Evolutionary conservation across 352 stramenopile species (phyloP).

Genomic region (Globisporangium apiculatum): DNA sequence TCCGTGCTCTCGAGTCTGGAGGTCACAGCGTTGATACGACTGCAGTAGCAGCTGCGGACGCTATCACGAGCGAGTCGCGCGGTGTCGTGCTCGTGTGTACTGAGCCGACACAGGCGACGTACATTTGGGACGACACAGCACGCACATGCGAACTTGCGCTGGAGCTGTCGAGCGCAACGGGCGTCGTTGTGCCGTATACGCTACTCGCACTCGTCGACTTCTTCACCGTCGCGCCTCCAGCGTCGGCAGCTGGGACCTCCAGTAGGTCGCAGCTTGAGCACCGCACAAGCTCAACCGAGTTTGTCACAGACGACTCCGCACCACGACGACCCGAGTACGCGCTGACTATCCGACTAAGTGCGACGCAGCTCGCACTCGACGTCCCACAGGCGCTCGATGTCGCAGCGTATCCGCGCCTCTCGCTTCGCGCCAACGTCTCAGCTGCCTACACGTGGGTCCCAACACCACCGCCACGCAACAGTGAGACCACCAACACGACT

Average conservation of each 20-base stretch:
- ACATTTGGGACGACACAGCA: slow-evolving; percentile 49
- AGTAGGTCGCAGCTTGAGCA: slow-evolving; percentile 8
- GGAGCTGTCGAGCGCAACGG: slow-evolving; percentile 35
- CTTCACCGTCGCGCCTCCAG: slow-evolving; percentile 34
- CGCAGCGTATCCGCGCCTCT: slow-evolving; percentile 31
- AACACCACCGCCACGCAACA: background rate
- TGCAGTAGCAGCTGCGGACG: background rate
- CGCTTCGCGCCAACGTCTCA: slow-evolving; percentile 47
- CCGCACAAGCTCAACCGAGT: slow-evolving; percentile 46
- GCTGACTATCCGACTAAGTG: slow-evolving; percentile 34
- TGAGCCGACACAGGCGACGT: slow-evolving; percentile 33
- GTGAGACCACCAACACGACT: slow-evolving; percentile 19
- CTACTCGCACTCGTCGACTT: slow-evolving; percentile 43
- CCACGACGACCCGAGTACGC: slow-evolving; percentile 23
- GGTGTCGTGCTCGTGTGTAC: slow-evolving; percentile 35
- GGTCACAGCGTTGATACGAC: background rate
- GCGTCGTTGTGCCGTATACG: slow-evolving; percentile 43
- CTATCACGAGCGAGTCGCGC: slow-evolving; percentile 4
- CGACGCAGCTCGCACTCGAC: slow-evolving; percentile 42
- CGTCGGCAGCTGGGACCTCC: background rate
- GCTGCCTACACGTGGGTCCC: slow-evolving; percentile 39
- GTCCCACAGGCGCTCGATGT: slow-evolving; percentile 50
- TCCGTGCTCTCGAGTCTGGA: slow-evolving; percentile 3
- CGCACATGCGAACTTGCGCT: slow-evolving; percentile 46
- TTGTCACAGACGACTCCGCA: slow-evolving; percentile 33